phyloP scores from a whole-genome alignment of 768 basidiomycete species.

The Amanita pallidorosea region DNA sequence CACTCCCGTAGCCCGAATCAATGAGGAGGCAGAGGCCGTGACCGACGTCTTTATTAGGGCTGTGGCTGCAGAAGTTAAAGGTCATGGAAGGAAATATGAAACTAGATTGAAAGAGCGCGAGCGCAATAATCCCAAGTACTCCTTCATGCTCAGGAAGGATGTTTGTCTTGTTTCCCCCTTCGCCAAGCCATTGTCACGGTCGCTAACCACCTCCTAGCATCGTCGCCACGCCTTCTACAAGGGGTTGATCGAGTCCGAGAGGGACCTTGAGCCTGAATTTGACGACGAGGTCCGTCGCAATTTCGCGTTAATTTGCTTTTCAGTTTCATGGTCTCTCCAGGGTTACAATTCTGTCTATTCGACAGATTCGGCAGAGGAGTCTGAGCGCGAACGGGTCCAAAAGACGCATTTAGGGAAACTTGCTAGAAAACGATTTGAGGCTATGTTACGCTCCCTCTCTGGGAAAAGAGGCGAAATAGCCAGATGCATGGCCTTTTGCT shows the following conservation, averaged over 20 bases:
- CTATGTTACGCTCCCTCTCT: constrained; percentile 78
- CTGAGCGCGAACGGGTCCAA: constrained; percentile 72
- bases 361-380: constrained; percentile 90
- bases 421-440: constrained; percentile 79
- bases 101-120: constrained; percentile 66
- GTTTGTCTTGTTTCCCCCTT: constrained; percentile 25
- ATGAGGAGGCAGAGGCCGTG: constrained; percentile 52
- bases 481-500: constrained; percentile 92
- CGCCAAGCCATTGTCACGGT: not conserved
- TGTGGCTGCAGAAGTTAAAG: constrained; percentile 77
- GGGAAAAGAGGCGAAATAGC: constrained; percentile 88
- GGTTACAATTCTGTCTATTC: constrained; percentile 85
- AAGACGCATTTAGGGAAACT: constrained; percentile 72
- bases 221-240: constrained; percentile 63
- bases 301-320: not conserved
- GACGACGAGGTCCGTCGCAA: constrained; percentile 61
- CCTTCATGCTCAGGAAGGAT: constrained; percentile 54
- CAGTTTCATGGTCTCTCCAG: constrained; percentile 23
- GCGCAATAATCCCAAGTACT: constrained; percentile 70
- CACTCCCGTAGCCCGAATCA: constrained; percentile 40
- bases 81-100: constrained; percentile 72
- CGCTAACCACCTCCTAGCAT: constrained; percentile 33
- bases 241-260: constrained; percentile 51
- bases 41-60: constrained; percentile 81
- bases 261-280: constrained; percentile 54